phyloP scores from a whole-genome alignment of 352 stramenopile species.

The Phytophthora citricola region DNA sequence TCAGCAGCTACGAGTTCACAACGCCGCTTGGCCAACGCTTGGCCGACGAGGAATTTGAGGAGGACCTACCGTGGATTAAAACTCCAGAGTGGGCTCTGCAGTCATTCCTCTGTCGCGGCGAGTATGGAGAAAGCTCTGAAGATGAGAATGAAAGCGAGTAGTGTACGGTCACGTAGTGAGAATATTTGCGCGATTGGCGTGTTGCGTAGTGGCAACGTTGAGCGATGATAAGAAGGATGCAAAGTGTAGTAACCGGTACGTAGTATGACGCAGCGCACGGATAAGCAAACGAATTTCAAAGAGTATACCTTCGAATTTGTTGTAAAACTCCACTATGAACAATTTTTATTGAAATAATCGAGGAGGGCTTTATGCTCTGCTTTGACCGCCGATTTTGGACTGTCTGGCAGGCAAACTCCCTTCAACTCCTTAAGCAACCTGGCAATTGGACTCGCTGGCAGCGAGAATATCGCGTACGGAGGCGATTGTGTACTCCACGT shows the following conservation, averaged over 20 bases:
- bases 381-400: conserved; percentile 8
- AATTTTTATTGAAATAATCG: conserved; percentile 37
- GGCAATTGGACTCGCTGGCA: conserved; percentile 31
- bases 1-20: conserved; percentile 27
- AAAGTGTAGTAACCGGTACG: too few relatives aligned
- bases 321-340: conserved; percentile 13
- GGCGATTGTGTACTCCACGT: conserved; percentile 70
- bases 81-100: conserved; percentile 14
- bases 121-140: not conserved
- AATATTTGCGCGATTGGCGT: too few relatives aligned
- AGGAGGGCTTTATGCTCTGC: conserved; percentile 13
- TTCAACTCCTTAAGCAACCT: conserved; percentile 29
- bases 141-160: not conserved
- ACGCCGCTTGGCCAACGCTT: conserved; percentile 15
- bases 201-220: too few relatives aligned
- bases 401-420: conserved; percentile 18
- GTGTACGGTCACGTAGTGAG: too few relatives aligned
- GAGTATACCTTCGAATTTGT: too few relatives aligned
- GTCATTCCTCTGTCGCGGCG: conserved; percentile 8
- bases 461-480: conserved; percentile 68
- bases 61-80: not conserved
- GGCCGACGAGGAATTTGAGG: conserved; percentile 16
- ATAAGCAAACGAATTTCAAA: too few relatives aligned
- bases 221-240: too few relatives aligned
- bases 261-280: too few relatives aligned